Evolutionary conservation across 768 basidiomycete species (phyloP).

Genomic region (Phaeotremella skinneri): DNA sequence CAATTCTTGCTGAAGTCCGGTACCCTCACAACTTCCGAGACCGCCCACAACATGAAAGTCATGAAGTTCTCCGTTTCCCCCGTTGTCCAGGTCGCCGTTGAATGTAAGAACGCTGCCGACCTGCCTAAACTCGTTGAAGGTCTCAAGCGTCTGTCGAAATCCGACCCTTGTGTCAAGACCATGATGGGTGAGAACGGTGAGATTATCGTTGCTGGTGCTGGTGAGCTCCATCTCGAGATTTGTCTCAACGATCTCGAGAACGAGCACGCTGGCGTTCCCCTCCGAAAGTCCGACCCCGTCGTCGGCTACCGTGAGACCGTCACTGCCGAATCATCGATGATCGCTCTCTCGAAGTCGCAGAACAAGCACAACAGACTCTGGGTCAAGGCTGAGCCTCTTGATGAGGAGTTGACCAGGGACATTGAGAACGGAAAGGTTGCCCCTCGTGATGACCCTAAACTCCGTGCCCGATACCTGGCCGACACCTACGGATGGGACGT

Average conservation of each 20-base stretch:
- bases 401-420: slow-evolving; percentile 88
- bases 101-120: slow-evolving; percentile 99
- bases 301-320: slow-evolving; percentile 98
- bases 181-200: slow-evolving; percentile 90
- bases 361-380: slow-evolving; percentile 99
- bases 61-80: slow-evolving; percentile 99
- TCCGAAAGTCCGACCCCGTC: slow-evolving; percentile 92
- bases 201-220: slow-evolving; percentile 98
- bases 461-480: slow-evolving; percentile 89
- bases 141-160: slow-evolving; percentile 99
- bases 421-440: slow-evolving; percentile 83
- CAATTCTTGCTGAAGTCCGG: slow-evolving; percentile 99
- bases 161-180: slow-evolving; percentile 97
- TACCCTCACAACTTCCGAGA: slow-evolving; percentile 95
- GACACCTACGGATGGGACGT: slow-evolving; percentile 99
- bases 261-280: slow-evolving; percentile 98
- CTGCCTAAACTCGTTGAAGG: slow-evolving; percentile 99
- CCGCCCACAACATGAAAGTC: slow-evolving; percentile 99
- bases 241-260: slow-evolving; percentile 99
- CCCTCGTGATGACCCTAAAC: slow-evolving; percentile 96
- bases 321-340: slow-evolving; percentile 89
- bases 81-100: slow-evolving; percentile 97
- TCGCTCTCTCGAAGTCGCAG: slow-evolving; percentile 97
- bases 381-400: slow-evolving; percentile 86
- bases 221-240: slow-evolving; percentile 98